These are phyloP conservation scores for Moesziomyces antarcticus DNA, from an alignment of 1,284 basidiomycete genomes.

Conservation along the genomic window DNA sequence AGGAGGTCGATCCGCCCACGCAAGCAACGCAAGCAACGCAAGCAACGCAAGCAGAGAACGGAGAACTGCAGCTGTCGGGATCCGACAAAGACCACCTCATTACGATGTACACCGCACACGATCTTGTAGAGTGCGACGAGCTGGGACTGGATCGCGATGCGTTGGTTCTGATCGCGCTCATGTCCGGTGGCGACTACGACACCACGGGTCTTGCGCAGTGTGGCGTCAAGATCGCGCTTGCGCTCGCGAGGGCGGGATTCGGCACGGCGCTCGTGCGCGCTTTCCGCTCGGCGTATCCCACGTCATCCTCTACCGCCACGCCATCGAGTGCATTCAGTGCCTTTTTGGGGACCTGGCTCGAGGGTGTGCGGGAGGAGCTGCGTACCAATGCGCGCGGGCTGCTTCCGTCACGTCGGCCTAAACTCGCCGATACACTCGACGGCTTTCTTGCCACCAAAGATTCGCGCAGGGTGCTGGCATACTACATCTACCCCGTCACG, in stretches of 20 bases:
- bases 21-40: too few relatives aligned
- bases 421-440: slow-evolving; percentile 37
- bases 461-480: slow-evolving; percentile 34
- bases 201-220: slow-evolving; percentile 60
- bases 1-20: slow-evolving; percentile 11
- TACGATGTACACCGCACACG: slow-evolving; percentile 9
- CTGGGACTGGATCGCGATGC: slow-evolving; percentile 75
- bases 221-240: slow-evolving; percentile 67
- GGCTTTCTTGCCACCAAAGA: slow-evolving; percentile 24
- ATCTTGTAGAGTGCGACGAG: slow-evolving; percentile 9
- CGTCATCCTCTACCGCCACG: slow-evolving; percentile 2
- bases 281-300: slow-evolving; percentile 58
- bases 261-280: slow-evolving; percentile 73
- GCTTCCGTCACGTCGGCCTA: slow-evolving; percentile 27
- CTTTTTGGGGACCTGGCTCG: slow-evolving; percentile 44
- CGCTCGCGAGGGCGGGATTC: slow-evolving; percentile 70
- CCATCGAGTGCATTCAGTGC: slow-evolving; percentile 10
- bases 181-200: slow-evolving; percentile 91
- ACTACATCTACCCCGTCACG: slow-evolving; percentile 42
- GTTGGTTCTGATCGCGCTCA: slow-evolving; percentile 84
- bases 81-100: slow-evolving; percentile 26
- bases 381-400: slow-evolving; percentile 38
- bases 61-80: slow-evolving; percentile 14
- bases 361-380: slow-evolving; percentile 45
- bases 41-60: neutral